Evolutionary conservation across 75 land plant genomes (phyloP).

Genomic region (Picea sitchensis): DNA sequence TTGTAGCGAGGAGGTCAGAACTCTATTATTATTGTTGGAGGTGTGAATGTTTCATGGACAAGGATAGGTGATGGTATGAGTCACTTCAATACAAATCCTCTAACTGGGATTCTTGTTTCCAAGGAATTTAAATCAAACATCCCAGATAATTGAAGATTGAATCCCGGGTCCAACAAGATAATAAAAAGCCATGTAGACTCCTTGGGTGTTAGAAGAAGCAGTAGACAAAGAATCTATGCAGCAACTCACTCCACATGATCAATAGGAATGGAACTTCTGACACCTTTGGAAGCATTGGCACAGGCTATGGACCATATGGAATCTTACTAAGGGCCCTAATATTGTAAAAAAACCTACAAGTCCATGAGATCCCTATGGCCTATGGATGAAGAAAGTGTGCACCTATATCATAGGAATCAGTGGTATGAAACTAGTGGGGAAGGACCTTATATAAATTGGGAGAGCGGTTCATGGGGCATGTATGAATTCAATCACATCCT

Average conservation of each 20-base stretch:
- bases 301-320: conserved; percentile 32
- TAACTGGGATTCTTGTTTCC: too few relatives aligned
- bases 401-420: conserved; percentile 40
- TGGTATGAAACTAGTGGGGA: conserved; percentile 40
- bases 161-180: too few relatives aligned
- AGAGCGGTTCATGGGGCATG: conserved; percentile 43
- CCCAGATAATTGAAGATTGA: too few relatives aligned
- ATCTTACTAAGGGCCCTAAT: conserved; percentile 13
- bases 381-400: conserved; percentile 23
- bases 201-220: too few relatives aligned
- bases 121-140: too few relatives aligned
- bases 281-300: conserved; percentile 57
- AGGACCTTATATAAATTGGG: conserved; percentile 35
- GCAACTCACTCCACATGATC: conserved; percentile 32
- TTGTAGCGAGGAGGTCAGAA: too few relatives aligned
- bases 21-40: too few relatives aligned
- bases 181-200: too few relatives aligned
- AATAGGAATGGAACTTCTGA: conserved; percentile 38
- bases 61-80: too few relatives aligned
- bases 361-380: conserved; percentile 44
- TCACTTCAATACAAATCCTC: too few relatives aligned
- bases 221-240: neutral
- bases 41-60: too few relatives aligned
- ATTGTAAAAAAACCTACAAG: conserved; percentile 24
- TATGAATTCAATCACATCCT: conserved; percentile 24